Conservation (phyloP, 1,284 basidiomycete genomes). For the Hemileia vastatrix region DNA sequence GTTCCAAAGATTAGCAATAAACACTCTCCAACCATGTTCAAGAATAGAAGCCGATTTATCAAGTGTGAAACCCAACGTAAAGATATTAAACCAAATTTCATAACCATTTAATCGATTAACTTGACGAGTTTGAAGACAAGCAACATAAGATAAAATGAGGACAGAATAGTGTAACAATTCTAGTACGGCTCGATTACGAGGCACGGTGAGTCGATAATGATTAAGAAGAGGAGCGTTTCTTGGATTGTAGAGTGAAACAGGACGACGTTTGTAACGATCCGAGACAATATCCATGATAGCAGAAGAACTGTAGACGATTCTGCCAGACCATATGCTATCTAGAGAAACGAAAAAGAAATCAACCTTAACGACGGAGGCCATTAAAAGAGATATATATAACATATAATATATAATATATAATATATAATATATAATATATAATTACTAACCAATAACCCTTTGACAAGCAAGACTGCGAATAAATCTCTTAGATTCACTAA, state of each 20-base stretch:
- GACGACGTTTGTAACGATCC: conserved; percentile 46
- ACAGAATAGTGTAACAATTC: conserved; percentile 40
- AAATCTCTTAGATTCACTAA: conserved; percentile 36
- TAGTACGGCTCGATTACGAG: conserved; percentile 38
- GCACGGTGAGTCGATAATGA: conserved; percentile 46
- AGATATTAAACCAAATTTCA: conserved; percentile 38
- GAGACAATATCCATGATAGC: conserved; percentile 36
- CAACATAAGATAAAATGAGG: conserved; percentile 44
- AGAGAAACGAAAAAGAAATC: conserved; percentile 14
- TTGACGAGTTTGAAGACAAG: conserved; percentile 34
- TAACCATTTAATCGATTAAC: conserved; percentile 11
- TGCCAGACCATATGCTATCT: conserved; percentile 35
- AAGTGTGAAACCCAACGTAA: conserved; percentile 37
- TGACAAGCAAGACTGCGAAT: conserved; percentile 36
- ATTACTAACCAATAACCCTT: conserved; percentile 31
- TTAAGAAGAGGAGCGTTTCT: conserved; percentile 46
- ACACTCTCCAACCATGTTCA: conserved; percentile 39
- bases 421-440: not conserved
- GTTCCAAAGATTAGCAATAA: conserved; percentile 42
- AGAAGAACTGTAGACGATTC: conserved; percentile 37
- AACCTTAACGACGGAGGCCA: not conserved
- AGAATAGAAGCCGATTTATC: conserved; percentile 34
- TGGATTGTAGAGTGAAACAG: conserved; percentile 46
- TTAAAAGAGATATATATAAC: not conserved
- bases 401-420: not conserved